Evolutionary conservation across 108 stramenopile species (phyloP), one percentile per base, ranked within the genome.

Genomic region (Cylindrotheca closterium): DNA sequence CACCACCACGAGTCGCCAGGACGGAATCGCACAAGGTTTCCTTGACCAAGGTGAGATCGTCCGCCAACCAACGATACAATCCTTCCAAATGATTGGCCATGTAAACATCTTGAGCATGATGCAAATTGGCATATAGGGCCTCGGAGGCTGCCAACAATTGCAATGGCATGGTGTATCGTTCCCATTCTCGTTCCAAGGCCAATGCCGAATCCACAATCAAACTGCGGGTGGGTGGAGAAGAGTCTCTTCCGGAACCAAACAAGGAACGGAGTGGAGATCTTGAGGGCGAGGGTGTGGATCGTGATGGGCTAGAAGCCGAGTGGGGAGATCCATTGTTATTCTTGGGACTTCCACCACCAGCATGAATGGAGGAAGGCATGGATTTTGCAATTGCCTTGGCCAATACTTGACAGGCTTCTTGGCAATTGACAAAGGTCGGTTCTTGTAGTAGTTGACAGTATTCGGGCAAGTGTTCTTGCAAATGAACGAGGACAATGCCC

Each of bases 11-110:
- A 4, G 54, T 3, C 4, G 37, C 21, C 10, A 37, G 22, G 32
- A 58, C 32, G 34, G 58, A 21, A 28, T 58, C 58, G 22, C 58
- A 58, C 7, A 58, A 37, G 22, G 33, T 42, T 18, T 32, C 12
- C 32, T 33, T 30, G 17, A 58, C 12, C 4, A 58, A 37, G 5
- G 29, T 28, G 21, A 58, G 31, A 19, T 58, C 58, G 15, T 58
- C 37, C 18, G 37, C 4, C 2, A 34, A 19, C 22, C 37, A 10
- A 15, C 15, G 37, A 42, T 10, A 42, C 37, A 42, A 42, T 10
- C 37, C 37, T 42, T 15, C 10, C 7, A 42, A 15, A 7, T 42
- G 37, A 42, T 7, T 15, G 37, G 37, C 37, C 37, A 42, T 15
- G 37, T 10, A 42, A 15, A 15, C 10, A 42, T 42, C 37, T 42